A percentile compares a stretch with the other conserved stretches of the same genome.
Evolutionary conservation across 352 stramenopile species (phyloP).

Genomic region (Globisporangium okanoganense): DNA sequence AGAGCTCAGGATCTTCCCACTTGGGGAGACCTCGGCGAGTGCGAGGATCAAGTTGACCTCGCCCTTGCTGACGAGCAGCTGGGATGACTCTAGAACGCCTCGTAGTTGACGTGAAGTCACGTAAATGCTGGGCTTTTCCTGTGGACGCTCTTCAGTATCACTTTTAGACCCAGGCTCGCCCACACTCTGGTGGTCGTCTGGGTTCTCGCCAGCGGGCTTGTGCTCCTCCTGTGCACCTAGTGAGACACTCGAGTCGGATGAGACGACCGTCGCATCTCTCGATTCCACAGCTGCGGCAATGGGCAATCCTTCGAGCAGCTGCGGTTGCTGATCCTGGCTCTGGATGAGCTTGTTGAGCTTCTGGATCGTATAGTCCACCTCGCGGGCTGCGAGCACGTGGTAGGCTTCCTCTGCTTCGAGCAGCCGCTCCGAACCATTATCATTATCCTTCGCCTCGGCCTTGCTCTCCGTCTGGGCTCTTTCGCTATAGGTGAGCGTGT

Average conservation of each 20-base stretch:
- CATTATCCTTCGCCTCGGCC: conserved; percentile 12
- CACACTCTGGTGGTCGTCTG: conserved; percentile 2
- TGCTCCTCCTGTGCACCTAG: neutral
- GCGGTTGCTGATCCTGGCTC: conserved; percentile 18
- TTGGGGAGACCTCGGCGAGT: conserved; percentile 26
- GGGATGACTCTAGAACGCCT: conserved; percentile 40
- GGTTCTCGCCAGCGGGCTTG: conserved; percentile 10
- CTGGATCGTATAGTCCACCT: conserved; percentile 42
- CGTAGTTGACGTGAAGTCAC: conserved; percentile 45
- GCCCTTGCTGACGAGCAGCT: conserved; percentile 45
- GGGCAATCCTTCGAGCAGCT: neutral
- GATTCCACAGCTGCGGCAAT: neutral
- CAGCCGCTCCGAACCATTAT: neutral
- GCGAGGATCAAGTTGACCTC: conserved; percentile 57
- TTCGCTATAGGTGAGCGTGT: conserved; percentile 27
- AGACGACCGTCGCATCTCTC: conserved; percentile 15
- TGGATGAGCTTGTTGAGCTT: conserved; percentile 37
- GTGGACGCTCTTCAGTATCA: conserved; percentile 3
- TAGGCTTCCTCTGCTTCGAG: conserved; percentile 27
- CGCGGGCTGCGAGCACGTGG: conserved; percentile 23
- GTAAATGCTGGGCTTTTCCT: conserved; percentile 20
- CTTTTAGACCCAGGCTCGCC: neutral
- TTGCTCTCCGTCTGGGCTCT: neutral
- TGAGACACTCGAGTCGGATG: conserved; percentile 2
- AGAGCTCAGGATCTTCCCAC: conserved; percentile 28